These are phyloP conservation scores for Sanghuangporus sanghuang DNA, from an alignment of 1,284 basidiomycete genomes.

Conservation along the genomic window DNA sequence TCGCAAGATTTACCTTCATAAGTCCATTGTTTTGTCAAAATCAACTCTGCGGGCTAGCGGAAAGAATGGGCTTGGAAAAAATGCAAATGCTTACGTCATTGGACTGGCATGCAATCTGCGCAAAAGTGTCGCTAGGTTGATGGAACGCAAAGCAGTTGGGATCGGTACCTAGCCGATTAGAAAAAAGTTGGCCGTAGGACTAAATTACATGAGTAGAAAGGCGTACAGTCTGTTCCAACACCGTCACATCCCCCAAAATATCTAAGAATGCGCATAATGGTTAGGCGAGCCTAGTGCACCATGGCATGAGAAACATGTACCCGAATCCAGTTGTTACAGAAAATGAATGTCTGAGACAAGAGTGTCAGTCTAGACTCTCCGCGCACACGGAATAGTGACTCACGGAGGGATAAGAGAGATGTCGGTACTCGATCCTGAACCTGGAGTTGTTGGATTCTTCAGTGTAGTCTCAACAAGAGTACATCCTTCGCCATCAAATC, in stretches of 20 bases:
- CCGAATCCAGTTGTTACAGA: constrained; percentile 23
- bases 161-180: constrained; percentile 14
- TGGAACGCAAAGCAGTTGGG: constrained; percentile 20
- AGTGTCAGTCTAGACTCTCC: not conserved
- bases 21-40: too few relatives aligned
- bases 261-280: not conserved
- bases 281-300: not conserved
- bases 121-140: constrained; percentile 18
- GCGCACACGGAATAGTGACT: not conserved
- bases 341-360: constrained; percentile 14
- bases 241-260: constrained; percentile 22
- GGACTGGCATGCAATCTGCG: constrained; percentile 19
- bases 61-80: not conserved
- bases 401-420: constrained; percentile 21
- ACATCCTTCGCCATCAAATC: constrained; percentile 22
- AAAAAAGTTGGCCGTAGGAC: not conserved
- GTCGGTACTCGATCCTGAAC: constrained; percentile 21
- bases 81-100: constrained; percentile 18
- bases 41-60: too few relatives aligned
- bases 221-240: constrained; percentile 20
- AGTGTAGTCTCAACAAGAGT: constrained; percentile 22
- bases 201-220: not conserved
- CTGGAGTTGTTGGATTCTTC: constrained; percentile 19
- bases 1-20: constrained; percentile 21
- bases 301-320: not conserved